These are phyloP conservation scores for Mortierella sp. DNA, from an alignment of 371 early-diverging fungal species.

Conservation along the genomic window DNA sequence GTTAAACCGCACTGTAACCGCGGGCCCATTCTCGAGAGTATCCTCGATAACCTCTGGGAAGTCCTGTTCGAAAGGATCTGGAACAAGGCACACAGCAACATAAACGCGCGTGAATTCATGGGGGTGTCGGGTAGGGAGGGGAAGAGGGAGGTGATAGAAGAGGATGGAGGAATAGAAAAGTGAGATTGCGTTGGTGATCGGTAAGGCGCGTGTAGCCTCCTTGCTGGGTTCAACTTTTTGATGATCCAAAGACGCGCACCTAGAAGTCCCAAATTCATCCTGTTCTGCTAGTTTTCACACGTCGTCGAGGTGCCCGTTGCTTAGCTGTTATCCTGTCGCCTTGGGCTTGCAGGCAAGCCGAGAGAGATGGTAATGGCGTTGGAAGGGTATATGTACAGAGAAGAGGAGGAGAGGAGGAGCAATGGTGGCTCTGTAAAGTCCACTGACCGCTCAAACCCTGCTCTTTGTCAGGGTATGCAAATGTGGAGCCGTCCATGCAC, in stretches of 20 bases:
- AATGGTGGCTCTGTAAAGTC: too few species aligned
- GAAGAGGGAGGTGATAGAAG: not conserved
- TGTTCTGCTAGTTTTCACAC: not conserved
- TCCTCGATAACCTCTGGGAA: conserved; percentile 85
- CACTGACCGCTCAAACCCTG: too few species aligned
- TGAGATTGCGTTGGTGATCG: not conserved
- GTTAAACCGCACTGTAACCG: conserved; percentile 73
- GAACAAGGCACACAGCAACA: not conserved
- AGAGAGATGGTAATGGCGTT: too few species aligned
- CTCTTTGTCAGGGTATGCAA: too few species aligned
- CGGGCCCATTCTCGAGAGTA: conserved; percentile 80
- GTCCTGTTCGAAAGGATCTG: conserved; percentile 89
- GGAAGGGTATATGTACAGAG: too few species aligned
- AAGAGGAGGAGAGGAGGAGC: too few species aligned
- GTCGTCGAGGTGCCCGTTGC: too few species aligned
- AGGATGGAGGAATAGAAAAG: not conserved
- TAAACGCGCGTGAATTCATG: not conserved
- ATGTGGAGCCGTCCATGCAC: too few species aligned
- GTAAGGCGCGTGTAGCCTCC: not conserved
- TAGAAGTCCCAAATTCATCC: conserved; percentile 27
- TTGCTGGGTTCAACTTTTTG: conserved; percentile 51
- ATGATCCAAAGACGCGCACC: conserved; percentile 8
- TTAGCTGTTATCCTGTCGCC: too few species aligned
- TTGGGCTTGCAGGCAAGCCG: too few species aligned
- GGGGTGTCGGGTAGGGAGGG: too few species aligned